phyloP scores from a whole-genome alignment of 169 alveolate genomes.

The Theileria equi region DNA sequence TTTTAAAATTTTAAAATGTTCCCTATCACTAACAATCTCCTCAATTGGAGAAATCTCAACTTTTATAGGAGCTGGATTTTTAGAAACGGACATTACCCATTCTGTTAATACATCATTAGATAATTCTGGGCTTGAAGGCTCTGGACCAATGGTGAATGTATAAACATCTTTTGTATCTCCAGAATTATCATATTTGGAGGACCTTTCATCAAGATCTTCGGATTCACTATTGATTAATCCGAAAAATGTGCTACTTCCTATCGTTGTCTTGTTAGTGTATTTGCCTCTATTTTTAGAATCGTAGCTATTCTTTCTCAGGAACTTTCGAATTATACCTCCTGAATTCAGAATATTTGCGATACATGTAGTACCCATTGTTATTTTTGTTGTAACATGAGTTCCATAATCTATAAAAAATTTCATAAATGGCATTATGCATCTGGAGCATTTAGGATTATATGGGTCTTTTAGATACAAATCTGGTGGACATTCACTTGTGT shows the following conservation, averaged over 20 bases:
- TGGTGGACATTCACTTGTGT: conserved; percentile 26
- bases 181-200: not conserved
- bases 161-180: conserved; percentile 15
- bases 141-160: conserved; percentile 65
- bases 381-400: conserved; percentile 22
- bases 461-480: conserved; percentile 10
- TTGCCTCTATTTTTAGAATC: not conserved
- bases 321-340: conserved; percentile 55
- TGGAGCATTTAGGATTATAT: conserved; percentile 25
- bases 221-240: not conserved
- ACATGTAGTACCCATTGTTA: conserved; percentile 53
- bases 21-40: conserved; percentile 22
- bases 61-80: conserved; percentile 56
- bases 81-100: conserved; percentile 40
- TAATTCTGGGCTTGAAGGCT: conserved; percentile 26
- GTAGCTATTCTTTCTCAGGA: not conserved
- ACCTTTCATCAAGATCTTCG: not conserved
- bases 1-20: conserved; percentile 5
- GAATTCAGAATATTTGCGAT: not conserved
- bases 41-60: conserved; percentile 23
- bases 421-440: conserved; percentile 50
- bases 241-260: conserved; percentile 19
- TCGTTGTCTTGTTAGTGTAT: conserved; percentile 10
- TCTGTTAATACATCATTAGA: conserved; percentile 36
- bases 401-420: conserved; percentile 59